These are phyloP conservation scores for Hondaea fermentalgiana DNA, from an alignment of 108 stramenopile genomes.

Conservation along the genomic window DNA sequence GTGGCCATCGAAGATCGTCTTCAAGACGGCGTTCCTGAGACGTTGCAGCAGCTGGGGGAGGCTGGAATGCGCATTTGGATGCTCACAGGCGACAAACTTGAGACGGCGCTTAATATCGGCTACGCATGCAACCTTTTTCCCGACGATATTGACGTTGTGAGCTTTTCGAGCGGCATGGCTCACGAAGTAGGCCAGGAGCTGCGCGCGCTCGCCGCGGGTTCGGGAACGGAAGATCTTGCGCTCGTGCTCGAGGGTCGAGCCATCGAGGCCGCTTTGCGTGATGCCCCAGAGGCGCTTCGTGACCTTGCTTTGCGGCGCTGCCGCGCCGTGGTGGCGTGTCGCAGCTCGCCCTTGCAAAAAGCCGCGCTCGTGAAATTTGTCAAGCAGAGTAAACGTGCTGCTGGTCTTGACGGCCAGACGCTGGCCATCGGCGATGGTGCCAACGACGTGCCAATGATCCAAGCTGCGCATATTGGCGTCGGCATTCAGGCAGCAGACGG, in stretches of 20 bases:
- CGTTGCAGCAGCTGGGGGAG: constrained; percentile 35
- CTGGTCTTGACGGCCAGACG: constrained; percentile 28
- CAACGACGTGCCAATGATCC: constrained; percentile 58
- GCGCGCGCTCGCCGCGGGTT: not conserved
- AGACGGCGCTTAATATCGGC: constrained; percentile 57
- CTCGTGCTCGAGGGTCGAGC: constrained; percentile 27
- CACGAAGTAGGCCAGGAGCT: not conserved
- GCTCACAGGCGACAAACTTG: constrained; percentile 52
- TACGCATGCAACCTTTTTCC: constrained; percentile 34
- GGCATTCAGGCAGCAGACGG: constrained; percentile 51
- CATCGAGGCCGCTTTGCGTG: not conserved
- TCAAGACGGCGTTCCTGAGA: constrained; percentile 47
- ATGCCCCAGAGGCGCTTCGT: not conserved
- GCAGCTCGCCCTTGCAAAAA: constrained; percentile 50
- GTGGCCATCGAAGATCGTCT: constrained; percentile 52
- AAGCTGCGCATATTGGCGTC: constrained; percentile 51
- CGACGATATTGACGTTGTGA: constrained; percentile 29
- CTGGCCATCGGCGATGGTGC: constrained; percentile 57
- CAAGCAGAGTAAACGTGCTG: constrained; percentile 13
- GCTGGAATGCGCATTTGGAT: constrained; percentile 53
- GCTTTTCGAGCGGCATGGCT: not conserved
- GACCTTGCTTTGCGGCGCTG: not conserved
- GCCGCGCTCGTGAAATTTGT: constrained; percentile 47
- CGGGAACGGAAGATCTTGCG: not conserved
- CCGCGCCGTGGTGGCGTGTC: constrained; percentile 44